Conservation (phyloP, 2,329 filamentous ascomycete species). For the Stachybotrys elegans region DNA sequence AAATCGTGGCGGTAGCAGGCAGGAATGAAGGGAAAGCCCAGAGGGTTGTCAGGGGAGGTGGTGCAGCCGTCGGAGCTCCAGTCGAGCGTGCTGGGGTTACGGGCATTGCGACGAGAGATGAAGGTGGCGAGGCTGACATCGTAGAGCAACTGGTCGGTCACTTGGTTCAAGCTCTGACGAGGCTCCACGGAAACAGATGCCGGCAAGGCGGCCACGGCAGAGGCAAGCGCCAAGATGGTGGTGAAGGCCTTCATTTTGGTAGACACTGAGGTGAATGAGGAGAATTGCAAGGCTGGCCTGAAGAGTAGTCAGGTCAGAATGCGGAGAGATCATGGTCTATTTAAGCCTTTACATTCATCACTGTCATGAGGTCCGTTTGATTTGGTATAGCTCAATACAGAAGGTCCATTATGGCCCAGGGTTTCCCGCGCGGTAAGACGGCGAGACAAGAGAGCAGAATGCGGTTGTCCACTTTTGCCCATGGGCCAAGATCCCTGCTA, state of each 20-base stretch:
- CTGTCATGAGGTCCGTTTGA: no score
- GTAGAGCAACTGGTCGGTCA: conserved; percentile 45
- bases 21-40: conserved; percentile 36
- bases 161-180: conserved; percentile 17
- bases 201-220: conserved; percentile 8
- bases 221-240: conserved; percentile 10
- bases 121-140: conserved; percentile 35
- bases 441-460: no score
- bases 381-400: no score
- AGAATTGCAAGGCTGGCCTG: no score
- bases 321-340: no score
- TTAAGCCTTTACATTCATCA: no score
- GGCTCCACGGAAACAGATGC: conserved; percentile 4
- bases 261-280: no score
- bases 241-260: conserved; percentile 18
- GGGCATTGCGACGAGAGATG: conserved; percentile 29
- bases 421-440: no score
- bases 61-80: conserved; percentile 40
- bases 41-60: conserved; percentile 36
- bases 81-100: conserved; percentile 31
- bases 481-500: no score
- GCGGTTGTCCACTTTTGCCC: no score
- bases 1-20: conserved; percentile 53
- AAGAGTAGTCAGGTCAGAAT: no score
- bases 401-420: no score